A percentile compares a stretch with the other conserved stretches of the same genome.
phyloP scores from a whole-genome alignment of 2,329 filamentous ascomycete genomes.

The Raffaelea ambrosiae region DNA sequence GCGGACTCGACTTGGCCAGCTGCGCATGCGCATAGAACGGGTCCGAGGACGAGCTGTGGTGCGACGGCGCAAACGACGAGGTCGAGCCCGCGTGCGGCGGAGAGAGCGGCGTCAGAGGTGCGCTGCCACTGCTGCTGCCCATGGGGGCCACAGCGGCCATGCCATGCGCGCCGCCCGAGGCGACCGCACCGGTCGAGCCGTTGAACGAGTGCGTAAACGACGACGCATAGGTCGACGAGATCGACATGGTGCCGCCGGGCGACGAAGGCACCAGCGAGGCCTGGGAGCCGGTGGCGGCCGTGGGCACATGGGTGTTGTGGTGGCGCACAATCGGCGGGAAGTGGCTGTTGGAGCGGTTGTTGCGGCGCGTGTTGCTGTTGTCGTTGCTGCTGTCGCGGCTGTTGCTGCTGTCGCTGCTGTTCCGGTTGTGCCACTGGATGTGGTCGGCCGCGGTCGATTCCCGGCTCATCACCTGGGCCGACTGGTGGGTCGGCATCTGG shows the following conservation, averaged over 20 bases:
- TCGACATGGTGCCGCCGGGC: background rate
- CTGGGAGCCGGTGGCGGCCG: too few relatives aligned
- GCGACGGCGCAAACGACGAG: constrained; percentile 1
- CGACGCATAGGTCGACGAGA: constrained; percentile 3
- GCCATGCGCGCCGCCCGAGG: background rate
- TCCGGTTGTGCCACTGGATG: background rate
- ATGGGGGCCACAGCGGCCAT: background rate
- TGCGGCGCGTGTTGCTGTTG: background rate
- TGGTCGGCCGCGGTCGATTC: background rate
- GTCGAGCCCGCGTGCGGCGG: constrained; percentile 2
- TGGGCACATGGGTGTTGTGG: too few relatives aligned
- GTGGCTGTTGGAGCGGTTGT: background rate
- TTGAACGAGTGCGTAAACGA: constrained; percentile 1
- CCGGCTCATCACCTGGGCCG: background rate
- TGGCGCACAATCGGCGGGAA: too few relatives aligned
- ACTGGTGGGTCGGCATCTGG: background rate
- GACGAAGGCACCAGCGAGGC: too few relatives aligned
- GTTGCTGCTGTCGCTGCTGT: background rate
- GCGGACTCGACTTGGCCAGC: background rate
- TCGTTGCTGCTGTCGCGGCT: background rate
- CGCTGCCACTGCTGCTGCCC: background rate
- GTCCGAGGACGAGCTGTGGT: background rate
- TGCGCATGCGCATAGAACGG: background rate
- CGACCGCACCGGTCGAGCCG: background rate
- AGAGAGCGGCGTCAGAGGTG: background rate